These are phyloP conservation scores for Gloeopeniophorella convolvens DNA, from an alignment of 768 basidiomycete species.

Conservation along the genomic window DNA sequence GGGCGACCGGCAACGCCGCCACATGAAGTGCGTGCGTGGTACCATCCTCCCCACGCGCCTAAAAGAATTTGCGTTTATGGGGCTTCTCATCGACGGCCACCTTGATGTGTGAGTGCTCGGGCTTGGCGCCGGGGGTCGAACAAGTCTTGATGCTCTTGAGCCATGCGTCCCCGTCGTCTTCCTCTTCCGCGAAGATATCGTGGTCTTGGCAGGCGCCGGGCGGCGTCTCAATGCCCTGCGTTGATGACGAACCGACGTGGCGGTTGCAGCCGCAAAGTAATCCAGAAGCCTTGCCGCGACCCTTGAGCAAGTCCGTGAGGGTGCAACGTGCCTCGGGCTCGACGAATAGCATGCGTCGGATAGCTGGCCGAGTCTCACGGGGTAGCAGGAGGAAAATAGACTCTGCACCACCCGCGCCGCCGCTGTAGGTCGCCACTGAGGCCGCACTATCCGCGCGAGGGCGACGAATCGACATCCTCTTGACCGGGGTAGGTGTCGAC, in stretches of 20 bases:
- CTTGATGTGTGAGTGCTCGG: slow-evolving; percentile 67
- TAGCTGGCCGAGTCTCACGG: slow-evolving; percentile 81
- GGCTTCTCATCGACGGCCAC: slow-evolving; percentile 68
- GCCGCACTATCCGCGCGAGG: slow-evolving; percentile 28
- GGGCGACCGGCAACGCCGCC: too few relatives aligned
- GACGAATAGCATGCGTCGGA: slow-evolving; percentile 90
- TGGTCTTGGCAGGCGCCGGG: slow-evolving; percentile 51
- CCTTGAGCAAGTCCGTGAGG: slow-evolving; percentile 83
- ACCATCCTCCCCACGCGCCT: slow-evolving; percentile 18
- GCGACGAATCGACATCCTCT: slow-evolving; percentile 8
- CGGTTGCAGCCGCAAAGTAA: slow-evolving; percentile 73
- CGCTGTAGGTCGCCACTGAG: slow-evolving; percentile 58
- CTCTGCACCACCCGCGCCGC: slow-evolving; percentile 63
- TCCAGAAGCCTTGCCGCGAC: slow-evolving; percentile 64
- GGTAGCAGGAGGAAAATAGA: slow-evolving; percentile 95
- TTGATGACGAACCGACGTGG: slow-evolving; percentile 22
- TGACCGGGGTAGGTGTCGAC: slow-evolving; percentile 10
- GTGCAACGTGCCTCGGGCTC: slow-evolving; percentile 89
- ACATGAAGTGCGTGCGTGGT: neutral
- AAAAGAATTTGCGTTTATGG: slow-evolving; percentile 72
- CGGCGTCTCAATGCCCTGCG: slow-evolving; percentile 38
- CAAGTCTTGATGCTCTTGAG: slow-evolving; percentile 67
- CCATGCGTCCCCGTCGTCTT: slow-evolving; percentile 87
- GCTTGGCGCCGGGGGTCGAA: slow-evolving; percentile 38
- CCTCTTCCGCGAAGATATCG: slow-evolving; percentile 56